Conservation (phyloP, 805 yeast species). For the Cyberlindnera xylosilytica region DNA sequence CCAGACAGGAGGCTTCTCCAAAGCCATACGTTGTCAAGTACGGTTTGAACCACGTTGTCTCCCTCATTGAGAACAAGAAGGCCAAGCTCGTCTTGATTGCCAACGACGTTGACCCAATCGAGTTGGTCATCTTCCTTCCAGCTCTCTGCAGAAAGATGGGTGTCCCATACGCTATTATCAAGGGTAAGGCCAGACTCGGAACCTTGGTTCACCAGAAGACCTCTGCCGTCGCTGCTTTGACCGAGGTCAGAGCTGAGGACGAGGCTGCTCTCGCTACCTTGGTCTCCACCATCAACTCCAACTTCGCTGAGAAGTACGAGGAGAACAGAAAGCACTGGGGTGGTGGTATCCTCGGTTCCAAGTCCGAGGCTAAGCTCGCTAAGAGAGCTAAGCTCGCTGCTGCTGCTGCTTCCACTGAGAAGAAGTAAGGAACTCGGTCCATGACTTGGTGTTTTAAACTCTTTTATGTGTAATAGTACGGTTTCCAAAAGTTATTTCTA, state of each 20-base stretch:
- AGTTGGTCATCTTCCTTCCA: conserved; percentile 94
- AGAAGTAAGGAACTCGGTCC: conserved; percentile 14
- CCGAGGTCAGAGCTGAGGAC: conserved; percentile 93
- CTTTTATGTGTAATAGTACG: conserved; percentile 7
- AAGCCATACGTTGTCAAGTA: conserved; percentile 96
- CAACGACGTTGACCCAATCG: conserved; percentile 99
- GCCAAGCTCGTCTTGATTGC: conserved; percentile 96
- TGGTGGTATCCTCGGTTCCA: conserved; percentile 98
- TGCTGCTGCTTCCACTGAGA: conserved; percentile 14
- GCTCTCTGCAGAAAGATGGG: conserved; percentile 99
- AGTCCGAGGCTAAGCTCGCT: conserved; percentile 79
- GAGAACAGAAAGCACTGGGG: conserved; percentile 99
- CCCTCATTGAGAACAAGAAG: conserved; percentile 97
- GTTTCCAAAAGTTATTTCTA: conserved; percentile 3
- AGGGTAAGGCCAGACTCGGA: conserved; percentile 98
- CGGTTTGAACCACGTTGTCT: conserved; percentile 99
- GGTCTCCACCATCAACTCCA: conserved; percentile 88
- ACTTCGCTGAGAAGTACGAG: conserved; percentile 92
- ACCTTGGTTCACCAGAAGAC: conserved; percentile 97
- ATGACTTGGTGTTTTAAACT: not conserved
- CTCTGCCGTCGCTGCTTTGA: conserved; percentile 94
- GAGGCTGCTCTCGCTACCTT: conserved; percentile 92
- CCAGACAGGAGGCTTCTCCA: conserved; percentile 93
- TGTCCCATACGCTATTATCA: conserved; percentile 96
- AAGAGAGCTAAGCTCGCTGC: conserved; percentile 23